Evolutionary conservation across 2,329 filamentous ascomycete genomes (phyloP), one percentile per base, ranked within the genome.

Genomic region (Polychaeton citri): DNA sequence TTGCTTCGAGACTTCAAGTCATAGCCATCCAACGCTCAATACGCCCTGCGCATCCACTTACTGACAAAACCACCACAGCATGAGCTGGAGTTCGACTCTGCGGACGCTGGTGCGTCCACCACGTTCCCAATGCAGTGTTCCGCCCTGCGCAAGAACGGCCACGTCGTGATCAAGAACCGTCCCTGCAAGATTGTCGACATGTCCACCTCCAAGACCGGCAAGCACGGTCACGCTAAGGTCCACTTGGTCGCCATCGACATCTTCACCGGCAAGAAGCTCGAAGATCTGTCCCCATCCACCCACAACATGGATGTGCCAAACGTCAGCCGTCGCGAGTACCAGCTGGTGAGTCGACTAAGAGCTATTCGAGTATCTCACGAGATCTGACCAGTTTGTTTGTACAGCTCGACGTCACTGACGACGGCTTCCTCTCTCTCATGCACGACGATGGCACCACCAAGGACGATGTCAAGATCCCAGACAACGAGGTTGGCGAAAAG

Each of bases 131-230:
- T 93, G 85, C 90, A 98, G 77, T 98, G 90, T 72, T 98, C 92
- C 72, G 88, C 92, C 59, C 77, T 98, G 75, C 82, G 90, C 65
- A 96, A 98, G 87, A 93, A 92, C 80, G 88, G 90, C 52, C 81
- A 82, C 76, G 90, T 98, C 66, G 80, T 88, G 65, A 96, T 98
- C 73, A 98, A 98, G 81, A 71, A 74, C 69, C 90, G 90, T 58
- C 92, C 90, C 58, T 98, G 90, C 87, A 98, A 96, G 83, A 98
- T 98, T 59, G 84, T 96, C 67, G 90, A 98, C 63, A 98, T 98
- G 92, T 94, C 86, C 54, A 98, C 90, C 73, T 98, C 90, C 67
- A 98, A 98, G 87, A 98, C 90, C 54, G 90, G 90, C 71, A 98
- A 98, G 85, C 90, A 98, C 82, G 90, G 90, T 68, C 92, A 98